Base-by-base conservation (phyloP, 192 early-diverging fungal genomes). In the Podila verticillata region DNA sequence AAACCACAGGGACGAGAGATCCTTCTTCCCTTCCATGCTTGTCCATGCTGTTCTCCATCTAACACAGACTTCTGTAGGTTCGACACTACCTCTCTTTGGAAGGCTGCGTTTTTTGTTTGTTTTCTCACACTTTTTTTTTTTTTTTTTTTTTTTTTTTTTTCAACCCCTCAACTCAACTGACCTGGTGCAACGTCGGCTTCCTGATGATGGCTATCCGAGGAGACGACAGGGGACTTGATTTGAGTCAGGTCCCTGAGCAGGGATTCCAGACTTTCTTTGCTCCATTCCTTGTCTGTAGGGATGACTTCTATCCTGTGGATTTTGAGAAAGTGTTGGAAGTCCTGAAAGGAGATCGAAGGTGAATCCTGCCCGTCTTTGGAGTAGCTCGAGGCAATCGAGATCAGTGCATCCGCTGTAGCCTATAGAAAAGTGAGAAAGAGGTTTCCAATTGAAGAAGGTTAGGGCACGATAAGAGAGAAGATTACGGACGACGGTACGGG, bases 221-320 rank as follows among this genome's bases (percentile, higher is more conserved):
- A 12, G 39, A 15, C 12, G 39, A 72, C 35, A 26, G 48, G 61
- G 15, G 48, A 9, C 54, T 72, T 71, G 48, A 79, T 69, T 48
- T 79, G 75, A 29, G 75, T 49, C 54, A 72, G 24, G 54, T 79
- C 75, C 48, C 58, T 79, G 29, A 79, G 65, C 7, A 79, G 32
- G 5, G 69, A 29, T 30, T 79, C 69, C 35, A 79, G 35, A 67
- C 75, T 79, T 51, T 79, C 69, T 7, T 57, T 68, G 30, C 63
- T 72, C 75, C 75, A 79, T 47, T 58, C 69, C 51, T 79, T 28
- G 7, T 48, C 75, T 51, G 68, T 79, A 35, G 75, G 75, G 30
- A 79, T 79, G 59, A 79, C 75, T n/a, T 79, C 75, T 66, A 79
- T 79, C 69, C 69, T 64, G 54, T 79, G 75, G 51, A 72, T 79